These are phyloP conservation scores for Penicillium frequentans DNA, from an alignment of 2,329 filamentous ascomycete species.

Conservation along the genomic window DNA sequence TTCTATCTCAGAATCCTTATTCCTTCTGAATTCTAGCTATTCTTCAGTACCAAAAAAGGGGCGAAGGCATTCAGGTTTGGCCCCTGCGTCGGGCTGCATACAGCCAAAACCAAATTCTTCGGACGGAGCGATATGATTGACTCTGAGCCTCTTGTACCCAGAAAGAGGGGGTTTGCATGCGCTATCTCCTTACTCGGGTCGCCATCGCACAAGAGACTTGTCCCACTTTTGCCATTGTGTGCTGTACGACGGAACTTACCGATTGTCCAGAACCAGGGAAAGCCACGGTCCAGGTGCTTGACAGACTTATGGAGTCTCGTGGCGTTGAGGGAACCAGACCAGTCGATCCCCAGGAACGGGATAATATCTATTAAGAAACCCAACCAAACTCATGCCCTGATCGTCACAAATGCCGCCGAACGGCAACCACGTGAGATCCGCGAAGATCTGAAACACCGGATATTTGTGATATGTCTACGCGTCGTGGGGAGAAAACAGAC, in stretches of 20 bases:
- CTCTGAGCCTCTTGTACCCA: background rate
- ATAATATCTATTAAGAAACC: background rate
- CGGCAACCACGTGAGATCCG: constrained; percentile 23
- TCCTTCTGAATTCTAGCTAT: background rate
- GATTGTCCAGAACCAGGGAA: constrained; percentile 5
- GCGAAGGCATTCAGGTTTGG: constrained; percentile 6
- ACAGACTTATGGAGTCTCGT: background rate
- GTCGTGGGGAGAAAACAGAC: background rate
- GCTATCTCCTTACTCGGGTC: constrained; percentile 16
- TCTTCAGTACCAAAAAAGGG: background rate
- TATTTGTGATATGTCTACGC: constrained; percentile 4
- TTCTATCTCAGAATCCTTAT: background rate
- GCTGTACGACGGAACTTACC: constrained; percentile 1
- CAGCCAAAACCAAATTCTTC: constrained; percentile 12
- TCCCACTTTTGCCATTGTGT: constrained; percentile 10
- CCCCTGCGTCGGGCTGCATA: constrained; percentile 26
- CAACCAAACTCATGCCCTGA: constrained; percentile 5
- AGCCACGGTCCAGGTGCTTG: background rate
- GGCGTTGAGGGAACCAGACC: background rate
- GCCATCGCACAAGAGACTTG: constrained; percentile 10
- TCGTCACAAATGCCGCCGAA: constrained; percentile 23
- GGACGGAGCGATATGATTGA: constrained; percentile 10
- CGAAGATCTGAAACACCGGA: constrained; percentile 24
- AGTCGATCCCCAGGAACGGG: background rate
- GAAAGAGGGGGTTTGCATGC: constrained; percentile 7